A percentile compares a stretch with the other conserved stretches of the same genome.
Conservation (phyloP, 768 basidiomycete species). For the Boletus eberwhitei region DNA sequence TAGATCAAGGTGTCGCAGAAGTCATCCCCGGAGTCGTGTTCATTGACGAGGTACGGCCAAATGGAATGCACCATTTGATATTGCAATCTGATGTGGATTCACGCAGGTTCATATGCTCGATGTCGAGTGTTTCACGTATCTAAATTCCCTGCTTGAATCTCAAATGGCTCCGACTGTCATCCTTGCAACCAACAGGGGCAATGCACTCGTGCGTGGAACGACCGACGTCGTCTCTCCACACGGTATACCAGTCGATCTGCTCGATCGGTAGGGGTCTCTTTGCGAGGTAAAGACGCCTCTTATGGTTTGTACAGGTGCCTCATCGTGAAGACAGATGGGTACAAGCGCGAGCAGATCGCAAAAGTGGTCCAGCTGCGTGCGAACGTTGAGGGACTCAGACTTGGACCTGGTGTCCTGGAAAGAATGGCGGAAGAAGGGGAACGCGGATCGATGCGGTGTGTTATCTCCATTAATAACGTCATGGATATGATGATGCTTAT, state of each 20-base stretch:
- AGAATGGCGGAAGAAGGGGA: conserved; percentile 80
- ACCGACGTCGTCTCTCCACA: conserved; percentile 89
- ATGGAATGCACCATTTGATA: neutral
- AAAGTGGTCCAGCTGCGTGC: conserved; percentile 86
- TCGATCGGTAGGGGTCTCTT: conserved; percentile 67
- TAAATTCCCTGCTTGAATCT: conserved; percentile 93
- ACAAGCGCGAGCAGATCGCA: conserved; percentile 78
- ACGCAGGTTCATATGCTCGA: conserved; percentile 97
- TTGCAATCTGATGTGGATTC: conserved; percentile 1
- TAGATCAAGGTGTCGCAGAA: conserved; percentile 98
- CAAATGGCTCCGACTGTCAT: conserved; percentile 98
- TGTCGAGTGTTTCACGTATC: conserved; percentile 98
- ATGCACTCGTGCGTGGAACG: conserved; percentile 89
- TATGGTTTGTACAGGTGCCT: conserved; percentile 57
- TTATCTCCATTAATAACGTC: conserved; percentile 10
- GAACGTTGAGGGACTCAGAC: conserved; percentile 78
- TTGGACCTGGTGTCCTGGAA: conserved; percentile 74
- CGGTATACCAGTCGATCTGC: conserved; percentile 88
- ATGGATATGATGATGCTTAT: conserved; percentile 8
- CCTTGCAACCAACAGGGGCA: conserved; percentile 93
- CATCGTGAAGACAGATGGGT: conserved; percentile 90
- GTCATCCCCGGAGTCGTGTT: conserved; percentile 97
- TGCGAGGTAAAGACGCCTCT: conserved; percentile 3
- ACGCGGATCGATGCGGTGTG: conserved; percentile 73
- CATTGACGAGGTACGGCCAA: conserved; percentile 83